Evolutionary conservation across 345 rosid species (phyloP).

Genomic region (Acer yangbiense): DNA sequence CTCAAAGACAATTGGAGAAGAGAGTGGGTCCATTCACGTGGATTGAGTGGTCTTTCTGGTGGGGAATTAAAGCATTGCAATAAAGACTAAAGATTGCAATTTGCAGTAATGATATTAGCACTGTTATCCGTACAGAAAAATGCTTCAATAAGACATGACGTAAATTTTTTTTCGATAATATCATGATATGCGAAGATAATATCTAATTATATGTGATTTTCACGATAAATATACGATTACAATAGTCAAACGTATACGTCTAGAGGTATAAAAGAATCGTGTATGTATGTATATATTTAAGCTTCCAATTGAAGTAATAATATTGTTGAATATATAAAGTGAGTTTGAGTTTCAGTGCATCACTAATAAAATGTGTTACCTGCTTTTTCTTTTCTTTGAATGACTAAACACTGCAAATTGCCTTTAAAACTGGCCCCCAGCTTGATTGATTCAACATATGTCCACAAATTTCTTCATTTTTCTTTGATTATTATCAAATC

Average conservation of each 20-base stretch:
- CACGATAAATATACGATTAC: neutral
- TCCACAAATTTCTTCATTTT: neutral
- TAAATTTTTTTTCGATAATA: too few species aligned
- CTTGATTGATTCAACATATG: neutral
- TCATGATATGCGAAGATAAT: too few species aligned
- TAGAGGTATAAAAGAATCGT: neutral
- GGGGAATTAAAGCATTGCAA: constrained; percentile 15
- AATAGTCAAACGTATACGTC: too few species aligned
- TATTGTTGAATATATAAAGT: constrained; percentile 2
- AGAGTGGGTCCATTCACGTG: constrained; percentile 37
- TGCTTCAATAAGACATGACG: too few species aligned
- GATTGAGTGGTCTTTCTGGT: constrained; percentile 12
- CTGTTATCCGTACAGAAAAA: neutral
- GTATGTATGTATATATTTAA: too few species aligned
- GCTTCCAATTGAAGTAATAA: neutral
- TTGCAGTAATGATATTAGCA: neutral
- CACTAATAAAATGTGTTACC: neutral
- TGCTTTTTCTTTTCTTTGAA: constrained; percentile 28
- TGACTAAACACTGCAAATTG: constrained; percentile 26
- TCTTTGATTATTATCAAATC: neutral
- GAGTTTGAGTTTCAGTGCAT: constrained; percentile 16
- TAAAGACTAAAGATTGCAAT: neutral
- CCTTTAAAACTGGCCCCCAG: constrained; percentile 9
- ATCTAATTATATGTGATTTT: neutral
- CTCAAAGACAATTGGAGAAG: constrained; percentile 23